These are phyloP conservation scores for Pichia cabralensis DNA, from an alignment of 805 yeast species.

Conservation along the genomic window DNA sequence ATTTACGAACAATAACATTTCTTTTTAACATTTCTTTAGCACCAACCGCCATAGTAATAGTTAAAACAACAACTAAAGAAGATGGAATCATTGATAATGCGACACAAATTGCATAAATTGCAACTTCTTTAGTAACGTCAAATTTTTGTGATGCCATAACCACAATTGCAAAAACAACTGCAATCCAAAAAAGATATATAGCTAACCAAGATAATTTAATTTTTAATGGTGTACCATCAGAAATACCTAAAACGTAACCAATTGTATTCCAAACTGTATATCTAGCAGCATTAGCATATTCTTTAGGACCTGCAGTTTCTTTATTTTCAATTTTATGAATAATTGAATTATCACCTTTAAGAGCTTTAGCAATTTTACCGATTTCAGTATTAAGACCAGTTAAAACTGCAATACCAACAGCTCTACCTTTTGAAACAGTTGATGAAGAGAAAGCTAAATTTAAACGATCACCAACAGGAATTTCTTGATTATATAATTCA, in stretches of 20 bases:
- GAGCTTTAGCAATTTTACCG: conserved; percentile 59
- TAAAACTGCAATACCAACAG: conserved; percentile 52
- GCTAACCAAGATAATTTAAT: conserved; percentile 71
- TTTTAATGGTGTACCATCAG: conserved; percentile 75
- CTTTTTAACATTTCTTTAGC: conserved; percentile 62
- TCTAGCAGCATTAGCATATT: conserved; percentile 35
- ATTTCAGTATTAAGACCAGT: conserved; percentile 71
- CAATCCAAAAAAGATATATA: conserved; percentile 56
- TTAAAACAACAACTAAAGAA: conserved; percentile 66
- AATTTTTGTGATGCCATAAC: conserved; percentile 81
- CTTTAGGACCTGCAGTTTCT: conserved; percentile 36
- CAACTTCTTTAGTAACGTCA: conserved; percentile 68
- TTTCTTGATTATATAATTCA: conserved; percentile 28
- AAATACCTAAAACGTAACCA: conserved; percentile 66
- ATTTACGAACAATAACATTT: conserved; percentile 64
- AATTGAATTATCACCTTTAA: conserved; percentile 32
- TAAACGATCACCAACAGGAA: conserved; percentile 64
- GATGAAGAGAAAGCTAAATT: conserved; percentile 67
- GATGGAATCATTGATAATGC: conserved; percentile 78
- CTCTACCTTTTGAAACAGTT: conserved; percentile 66
- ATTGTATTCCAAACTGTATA: conserved; percentile 43
- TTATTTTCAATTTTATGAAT: conserved; percentile 33
- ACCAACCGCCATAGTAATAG: conserved; percentile 82
- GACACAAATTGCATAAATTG: conserved; percentile 82
- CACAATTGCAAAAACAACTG: conserved; percentile 77